Evolutionary conservation across 2,329 filamentous ascomycete genomes (phyloP).

Genomic region (Aspergillus puulaauensis): DNA sequence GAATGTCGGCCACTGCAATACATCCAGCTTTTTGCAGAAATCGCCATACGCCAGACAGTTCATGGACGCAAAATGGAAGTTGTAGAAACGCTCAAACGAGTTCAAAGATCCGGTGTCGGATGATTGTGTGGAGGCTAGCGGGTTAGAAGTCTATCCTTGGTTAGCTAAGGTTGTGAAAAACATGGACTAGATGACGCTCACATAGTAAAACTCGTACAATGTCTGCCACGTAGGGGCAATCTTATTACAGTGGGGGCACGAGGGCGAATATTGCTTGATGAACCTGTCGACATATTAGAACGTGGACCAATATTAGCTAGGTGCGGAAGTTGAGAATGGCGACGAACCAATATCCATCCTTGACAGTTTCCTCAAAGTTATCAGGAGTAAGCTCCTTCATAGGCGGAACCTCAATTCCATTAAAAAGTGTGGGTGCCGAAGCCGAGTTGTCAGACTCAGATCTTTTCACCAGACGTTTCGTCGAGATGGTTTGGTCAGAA

Average conservation of each 20-base stretch:
- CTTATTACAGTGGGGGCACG: slow-evolving; percentile 68
- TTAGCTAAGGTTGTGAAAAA: slow-evolving; percentile 20
- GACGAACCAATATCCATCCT: slow-evolving; percentile 53
- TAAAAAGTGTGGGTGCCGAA: slow-evolving; percentile 46
- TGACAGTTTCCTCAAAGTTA: slow-evolving; percentile 49
- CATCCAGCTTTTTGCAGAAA: slow-evolving; percentile 67
- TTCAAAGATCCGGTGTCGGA: slow-evolving; percentile 55
- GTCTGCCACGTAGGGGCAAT: slow-evolving; percentile 89
- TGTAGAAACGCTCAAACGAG: slow-evolving; percentile 78
- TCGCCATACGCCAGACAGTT: slow-evolving; percentile 85
- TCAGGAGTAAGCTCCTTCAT: slow-evolving; percentile 50
- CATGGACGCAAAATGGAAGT: slow-evolving; percentile 81
- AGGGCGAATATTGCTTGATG: slow-evolving; percentile 54
- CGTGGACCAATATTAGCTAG: background rate
- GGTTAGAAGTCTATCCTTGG: slow-evolving; percentile 68
- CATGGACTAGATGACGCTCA: slow-evolving; percentile 25
- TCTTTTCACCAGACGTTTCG: slow-evolving; percentile 30
- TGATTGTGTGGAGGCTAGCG: slow-evolving; percentile 54
- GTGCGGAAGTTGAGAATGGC: background rate
- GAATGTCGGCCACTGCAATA: slow-evolving; percentile 74
- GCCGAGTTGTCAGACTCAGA: slow-evolving; percentile 18
- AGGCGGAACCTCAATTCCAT: slow-evolving; percentile 52
- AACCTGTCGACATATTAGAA: slow-evolving; percentile 40
- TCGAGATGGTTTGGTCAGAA: slow-evolving; percentile 18
- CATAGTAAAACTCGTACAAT: slow-evolving; percentile 85